Evolutionary conservation across 202 grass and related monocot species (phyloP), one percentile per base, ranked within the genome.

Genomic region (Dendrocalamus latiflorus): DNA sequence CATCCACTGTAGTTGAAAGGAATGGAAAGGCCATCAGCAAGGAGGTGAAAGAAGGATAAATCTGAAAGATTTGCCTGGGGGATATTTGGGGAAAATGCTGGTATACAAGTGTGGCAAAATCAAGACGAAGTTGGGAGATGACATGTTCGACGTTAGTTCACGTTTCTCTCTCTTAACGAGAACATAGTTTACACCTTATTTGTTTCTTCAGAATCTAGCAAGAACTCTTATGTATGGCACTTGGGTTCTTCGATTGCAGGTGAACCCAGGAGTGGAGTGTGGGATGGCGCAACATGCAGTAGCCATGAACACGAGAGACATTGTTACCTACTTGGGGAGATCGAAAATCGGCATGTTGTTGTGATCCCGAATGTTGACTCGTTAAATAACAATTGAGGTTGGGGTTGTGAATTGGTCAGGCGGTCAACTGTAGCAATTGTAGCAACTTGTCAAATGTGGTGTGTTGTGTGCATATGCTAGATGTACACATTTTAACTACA

Each of bases 91-190:
- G 15, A 92, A 95, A 88, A 90, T 95, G 88, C 26, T 88, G 34
- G 76, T 95, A 53, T 92, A 92, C 79, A 92, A 92, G 71, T 90
- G 90, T 2, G 88, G 88, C 53, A 90, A 92, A 81, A 80, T 90
- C 72, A 92, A 92, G 79, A 92, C 88, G 93, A 92, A 92, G 75
- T 75, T 95, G 48, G 93, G 90, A 44, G 83, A 95, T 61, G 49
- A 50, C 47, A 49, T 81, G 63, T 92, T 95, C 79, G 86, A 95
- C 75, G 90, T 95, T 66, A 88, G 93, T 86, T 68, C 25, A 16
- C 47, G 48, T 20, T 6, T n/a, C 75, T 64, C 58, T 68, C 25
- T 22, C 8, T 25, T 41, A 24, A 45, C 10, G 20, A 33, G 17
- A 65, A 38, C 17, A 37, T 65, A 39, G 8, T 33, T 53, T 4